Evolutionary conservation across 495 filamentous ascomycete species (phyloP), one percentile per base, ranked within the genome.

Genomic region (Beverwykella pulmonaria): DNA sequence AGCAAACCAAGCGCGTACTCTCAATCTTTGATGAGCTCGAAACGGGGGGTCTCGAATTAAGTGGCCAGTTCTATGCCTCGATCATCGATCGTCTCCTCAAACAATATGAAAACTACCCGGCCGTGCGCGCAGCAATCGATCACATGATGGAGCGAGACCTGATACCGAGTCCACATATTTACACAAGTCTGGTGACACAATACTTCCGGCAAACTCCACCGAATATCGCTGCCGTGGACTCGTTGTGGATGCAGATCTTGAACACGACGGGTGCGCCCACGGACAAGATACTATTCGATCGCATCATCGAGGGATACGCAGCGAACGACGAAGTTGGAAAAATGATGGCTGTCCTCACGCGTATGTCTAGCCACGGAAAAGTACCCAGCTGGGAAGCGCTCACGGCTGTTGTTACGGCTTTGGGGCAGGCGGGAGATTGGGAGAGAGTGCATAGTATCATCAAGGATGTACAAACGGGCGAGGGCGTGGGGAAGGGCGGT

Each of bases 141-240:
- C 82, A 88, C 70, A 89, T 93, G 78, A 75, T 76, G 65, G 46
- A 55, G 3, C 71, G 78, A 48, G 79, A 79, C 9, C 64, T 89
- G 29, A 74, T 81, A 67, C 80, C 86, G 0, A 81, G 81, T 2
- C 68, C 82, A 5, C 82, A 88, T 58, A 82, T 91, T 70, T 90
- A 89, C 79, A 90, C 89, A 26, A 86, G 86, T 69, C 79, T 93
- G 8, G 71, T 88, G n/a, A 81, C 84, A n/a, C 77, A 88, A 75
- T 86, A 87, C 75, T 91, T 92, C 72, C 41, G 74, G 3, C 79
- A 64, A 50, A 15, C 72, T n/a, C 82, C 83, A 9, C 86, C 87
- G 1, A 79, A 90, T 69, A 67, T 88, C 26, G 75, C 72, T 0
- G 84, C 83, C 23, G 80, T 90, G 30, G 81, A 83, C 22, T 59